Evolutionary conservation across 139 green algal genomes (phyloP).

Genomic region (Choricystis sp.): DNA sequence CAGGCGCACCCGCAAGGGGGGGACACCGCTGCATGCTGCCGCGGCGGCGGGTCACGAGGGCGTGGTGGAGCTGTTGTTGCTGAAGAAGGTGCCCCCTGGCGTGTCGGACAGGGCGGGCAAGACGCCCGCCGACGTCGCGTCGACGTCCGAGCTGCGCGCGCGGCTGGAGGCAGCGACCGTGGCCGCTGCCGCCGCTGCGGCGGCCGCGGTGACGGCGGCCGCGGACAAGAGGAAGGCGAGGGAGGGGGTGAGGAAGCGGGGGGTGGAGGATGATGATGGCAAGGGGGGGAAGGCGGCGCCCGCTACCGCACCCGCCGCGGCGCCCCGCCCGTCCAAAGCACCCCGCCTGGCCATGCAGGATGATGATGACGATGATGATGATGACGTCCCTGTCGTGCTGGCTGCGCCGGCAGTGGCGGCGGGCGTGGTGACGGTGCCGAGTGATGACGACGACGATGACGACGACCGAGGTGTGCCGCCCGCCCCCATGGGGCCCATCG

Average conservation of each 20-base stretch:
- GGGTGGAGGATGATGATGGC: background rate
- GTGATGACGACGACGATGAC: too few species aligned
- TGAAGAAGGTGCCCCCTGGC: too few species aligned
- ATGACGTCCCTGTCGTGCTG: background rate
- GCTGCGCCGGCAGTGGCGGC: too few species aligned
- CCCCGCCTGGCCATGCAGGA: too few species aligned
- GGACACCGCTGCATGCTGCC: background rate
- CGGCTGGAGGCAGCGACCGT: background rate
- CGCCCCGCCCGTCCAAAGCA: background rate
- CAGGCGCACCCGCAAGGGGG: background rate
- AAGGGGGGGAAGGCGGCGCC: background rate
- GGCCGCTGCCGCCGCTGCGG: background rate
- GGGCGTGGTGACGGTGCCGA: too few species aligned
- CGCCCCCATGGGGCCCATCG: too few species aligned
- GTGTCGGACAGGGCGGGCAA: background rate
- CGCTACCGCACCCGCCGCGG: background rate
- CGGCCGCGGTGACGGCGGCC: background rate
- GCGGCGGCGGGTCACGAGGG: background rate
- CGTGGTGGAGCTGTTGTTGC: background rate
- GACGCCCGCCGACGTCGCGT: background rate
- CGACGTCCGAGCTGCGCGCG: too few species aligned
- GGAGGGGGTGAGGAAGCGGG: background rate
- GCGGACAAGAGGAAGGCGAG: too few species aligned
- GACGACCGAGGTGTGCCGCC: too few species aligned
- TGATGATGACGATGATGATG: background rate